A percentile compares a stretch with the other conserved stretches of the same genome.
These are phyloP conservation scores for Penicillium verhagenii DNA, from an alignment of 495 filamentous ascomycete genomes.

Conservation along the genomic window DNA sequence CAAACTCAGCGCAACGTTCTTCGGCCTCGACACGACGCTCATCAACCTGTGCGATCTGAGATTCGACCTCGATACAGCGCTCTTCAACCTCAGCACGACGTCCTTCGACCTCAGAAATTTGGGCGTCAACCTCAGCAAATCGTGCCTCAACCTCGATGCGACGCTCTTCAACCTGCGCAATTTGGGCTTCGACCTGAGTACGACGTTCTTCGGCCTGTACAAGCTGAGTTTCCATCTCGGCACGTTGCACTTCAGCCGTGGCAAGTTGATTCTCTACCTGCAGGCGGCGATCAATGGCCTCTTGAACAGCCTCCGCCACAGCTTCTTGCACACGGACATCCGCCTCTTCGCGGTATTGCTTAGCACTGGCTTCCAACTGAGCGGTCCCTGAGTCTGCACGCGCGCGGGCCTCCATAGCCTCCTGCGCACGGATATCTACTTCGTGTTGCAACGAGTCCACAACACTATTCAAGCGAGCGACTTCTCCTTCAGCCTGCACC, in stretches of 20 bases:
- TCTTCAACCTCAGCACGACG: slow-evolving; percentile 4
- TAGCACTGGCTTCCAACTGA: slow-evolving; percentile 38
- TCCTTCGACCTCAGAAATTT: not conserved
- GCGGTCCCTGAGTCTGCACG: slow-evolving; percentile 19
- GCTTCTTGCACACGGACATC: slow-evolving; percentile 32
- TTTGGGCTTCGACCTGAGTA: not conserved
- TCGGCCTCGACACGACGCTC: not conserved
- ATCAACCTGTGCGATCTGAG: not conserved
- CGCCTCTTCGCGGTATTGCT: slow-evolving; percentile 36
- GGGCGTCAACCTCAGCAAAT: not conserved
- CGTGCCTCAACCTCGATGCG: not conserved
- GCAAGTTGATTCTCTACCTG: slow-evolving; percentile 32
- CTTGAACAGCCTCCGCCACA: slow-evolving; percentile 1
- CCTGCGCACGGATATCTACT: slow-evolving; percentile 31
- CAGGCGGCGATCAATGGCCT: slow-evolving; percentile 20
- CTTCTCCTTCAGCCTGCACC: slow-evolving; percentile 50
- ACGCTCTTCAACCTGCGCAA: not conserved
- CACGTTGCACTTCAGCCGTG: not conserved
- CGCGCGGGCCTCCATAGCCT: slow-evolving; percentile 11
- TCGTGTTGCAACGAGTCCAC: slow-evolving; percentile 32
- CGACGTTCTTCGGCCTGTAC: slow-evolving; percentile 33
- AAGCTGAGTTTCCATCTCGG: slow-evolving; percentile 12
- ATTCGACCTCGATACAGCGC: not conserved
- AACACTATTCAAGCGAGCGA: slow-evolving; percentile 37
- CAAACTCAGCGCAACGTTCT: not conserved